Percentiles rank a stretch among this genome's conserved stretches.
phyloP scores from a whole-genome alignment of 73 alveolate species.

The Stentor coeruleus region DNA sequence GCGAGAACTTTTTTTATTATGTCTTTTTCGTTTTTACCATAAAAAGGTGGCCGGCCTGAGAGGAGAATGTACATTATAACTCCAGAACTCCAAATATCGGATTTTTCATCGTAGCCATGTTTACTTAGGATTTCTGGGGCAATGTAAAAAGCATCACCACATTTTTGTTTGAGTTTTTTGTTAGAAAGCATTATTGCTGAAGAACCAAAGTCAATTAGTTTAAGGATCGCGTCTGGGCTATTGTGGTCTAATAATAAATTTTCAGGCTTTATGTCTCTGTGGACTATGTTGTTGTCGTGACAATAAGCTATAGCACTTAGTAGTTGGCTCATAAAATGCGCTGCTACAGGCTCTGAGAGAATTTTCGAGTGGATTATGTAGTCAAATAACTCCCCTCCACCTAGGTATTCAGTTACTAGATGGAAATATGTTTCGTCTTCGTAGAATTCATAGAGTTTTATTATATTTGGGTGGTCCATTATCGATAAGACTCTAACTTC shows the following conservation, averaged over 20 bases:
- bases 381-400: neutral
- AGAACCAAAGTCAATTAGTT: neutral
- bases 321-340: neutral
- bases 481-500: slow-evolving; percentile 33
- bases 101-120: slow-evolving; percentile 36
- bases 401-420: slow-evolving; percentile 39
- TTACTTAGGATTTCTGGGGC: slow-evolving; percentile 46
- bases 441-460: slow-evolving; percentile 35
- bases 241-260: neutral
- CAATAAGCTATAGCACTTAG: neutral
- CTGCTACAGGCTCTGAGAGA: neutral
- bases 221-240: neutral
- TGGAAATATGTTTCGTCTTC: slow-evolving; percentile 42
- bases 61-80: slow-evolving; percentile 35
- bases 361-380: neutral
- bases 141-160: slow-evolving; percentile 38
- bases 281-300: neutral
- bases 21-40: slow-evolving; percentile 19
- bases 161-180: neutral
- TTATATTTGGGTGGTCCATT: slow-evolving; percentile 46
- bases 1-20: neutral
- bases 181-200: neutral
- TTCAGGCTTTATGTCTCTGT: neutral
- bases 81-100: slow-evolving; percentile 54
- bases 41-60: slow-evolving; percentile 35